phyloP scores from a whole-genome alignment of 805 yeast species.

The Nakazawaea pomicola region DNA sequence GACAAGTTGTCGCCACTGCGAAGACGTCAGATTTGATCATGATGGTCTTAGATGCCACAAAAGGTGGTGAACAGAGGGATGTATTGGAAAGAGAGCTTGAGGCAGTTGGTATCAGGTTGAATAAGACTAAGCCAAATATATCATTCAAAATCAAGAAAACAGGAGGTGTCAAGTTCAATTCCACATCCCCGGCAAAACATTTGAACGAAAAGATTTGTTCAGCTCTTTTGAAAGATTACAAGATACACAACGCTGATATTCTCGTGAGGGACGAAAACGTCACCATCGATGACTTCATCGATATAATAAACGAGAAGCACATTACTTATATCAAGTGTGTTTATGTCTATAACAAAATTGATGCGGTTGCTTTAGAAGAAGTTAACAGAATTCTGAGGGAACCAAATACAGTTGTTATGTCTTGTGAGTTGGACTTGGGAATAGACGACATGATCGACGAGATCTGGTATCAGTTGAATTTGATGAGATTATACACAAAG shows the following conservation, averaged over 20 bases:
- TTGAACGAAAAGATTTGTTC: slow-evolving; percentile 77
- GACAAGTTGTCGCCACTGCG: slow-evolving; percentile 95
- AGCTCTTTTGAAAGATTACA: slow-evolving; percentile 77
- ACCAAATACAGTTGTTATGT: slow-evolving; percentile 91
- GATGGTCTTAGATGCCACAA: slow-evolving; percentile 95
- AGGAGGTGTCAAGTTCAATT: slow-evolving; percentile 86
- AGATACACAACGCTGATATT: slow-evolving; percentile 91
- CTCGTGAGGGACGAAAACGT: slow-evolving; percentile 82
- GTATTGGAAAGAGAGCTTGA: slow-evolving; percentile 87
- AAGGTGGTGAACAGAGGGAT: slow-evolving; percentile 82
- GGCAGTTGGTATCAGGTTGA: slow-evolving; percentile 88
- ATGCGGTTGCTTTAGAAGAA: slow-evolving; percentile 92
- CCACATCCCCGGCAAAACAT: slow-evolving; percentile 75
- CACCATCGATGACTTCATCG: slow-evolving; percentile 91
- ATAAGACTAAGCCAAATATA: slow-evolving; percentile 77
- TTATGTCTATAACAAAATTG: slow-evolving; percentile 92
- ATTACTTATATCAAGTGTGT: slow-evolving; percentile 87
- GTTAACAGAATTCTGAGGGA: slow-evolving; percentile 87
- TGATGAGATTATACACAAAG: slow-evolving; percentile 82
- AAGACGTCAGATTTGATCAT: slow-evolving; percentile 89
- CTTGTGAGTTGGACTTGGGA: slow-evolving; percentile 86
- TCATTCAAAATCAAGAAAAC: slow-evolving; percentile 74
- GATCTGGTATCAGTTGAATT: slow-evolving; percentile 83
- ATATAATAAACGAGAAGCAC: slow-evolving; percentile 81
- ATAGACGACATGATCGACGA: slow-evolving; percentile 84